Percentiles rank a stretch among this genome's conserved stretches.
Conservation (phyloP, 1,139 yeast genomes). For the Debaryomyces sp. region DNA sequence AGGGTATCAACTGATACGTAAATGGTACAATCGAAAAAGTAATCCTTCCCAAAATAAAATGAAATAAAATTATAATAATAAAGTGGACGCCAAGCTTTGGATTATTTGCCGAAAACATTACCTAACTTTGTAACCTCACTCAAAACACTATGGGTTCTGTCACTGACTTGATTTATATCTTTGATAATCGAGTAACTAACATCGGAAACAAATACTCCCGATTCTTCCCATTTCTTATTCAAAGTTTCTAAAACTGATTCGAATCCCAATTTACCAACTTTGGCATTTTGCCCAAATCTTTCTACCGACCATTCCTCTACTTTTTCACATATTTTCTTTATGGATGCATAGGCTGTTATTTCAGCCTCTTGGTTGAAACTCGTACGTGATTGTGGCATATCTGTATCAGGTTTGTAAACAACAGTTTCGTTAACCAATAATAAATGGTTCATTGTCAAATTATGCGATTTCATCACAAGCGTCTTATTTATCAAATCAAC, state of each 20-base stretch:
- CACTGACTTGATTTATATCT: conserved; percentile 29
- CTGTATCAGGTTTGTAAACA: conserved; percentile 67
- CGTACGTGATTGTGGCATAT: conserved; percentile 54
- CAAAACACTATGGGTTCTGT: conserved; percentile 38
- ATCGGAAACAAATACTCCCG: conserved; percentile 44
- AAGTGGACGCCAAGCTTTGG: conserved; percentile 2
- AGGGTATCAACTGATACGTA: background rate
- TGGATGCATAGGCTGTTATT: conserved; percentile 80
- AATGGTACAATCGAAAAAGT: background rate
- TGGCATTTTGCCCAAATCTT: conserved; percentile 86
- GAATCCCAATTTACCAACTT: conserved; percentile 78
- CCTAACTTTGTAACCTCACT: conserved; percentile 44
- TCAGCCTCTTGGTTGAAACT: conserved; percentile 80
- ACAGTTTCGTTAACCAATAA: conserved; percentile 87
- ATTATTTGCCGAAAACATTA: conserved; percentile 20
- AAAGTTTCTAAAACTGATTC: conserved; percentile 70
- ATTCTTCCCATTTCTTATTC: conserved; percentile 52
- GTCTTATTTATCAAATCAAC: conserved; percentile 70
- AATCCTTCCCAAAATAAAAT: background rate
- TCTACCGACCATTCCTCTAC: conserved; percentile 92
- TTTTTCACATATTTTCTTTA: conserved; percentile 71
- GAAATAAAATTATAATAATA: background rate
- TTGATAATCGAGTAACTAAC: conserved; percentile 29
- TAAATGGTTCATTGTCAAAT: conserved; percentile 78
- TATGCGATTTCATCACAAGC: conserved; percentile 80